These are phyloP conservation scores for Tolypocladium ovalisporum DNA, from an alignment of 2,329 filamentous ascomycete genomes.

Conservation along the genomic window DNA sequence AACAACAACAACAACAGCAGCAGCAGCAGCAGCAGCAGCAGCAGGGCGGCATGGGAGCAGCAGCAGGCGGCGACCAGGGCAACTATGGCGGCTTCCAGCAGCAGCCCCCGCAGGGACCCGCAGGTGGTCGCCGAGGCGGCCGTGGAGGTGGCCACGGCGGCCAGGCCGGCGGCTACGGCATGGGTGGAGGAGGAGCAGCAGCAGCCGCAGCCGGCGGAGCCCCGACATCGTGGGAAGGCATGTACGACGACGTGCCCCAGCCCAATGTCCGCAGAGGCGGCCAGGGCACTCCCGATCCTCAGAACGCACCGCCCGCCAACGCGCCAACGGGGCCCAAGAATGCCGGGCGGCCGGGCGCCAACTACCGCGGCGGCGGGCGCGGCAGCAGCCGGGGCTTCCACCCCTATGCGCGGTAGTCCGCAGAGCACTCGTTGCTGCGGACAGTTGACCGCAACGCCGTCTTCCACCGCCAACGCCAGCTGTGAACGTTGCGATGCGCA, in stretches of 20 bases:
- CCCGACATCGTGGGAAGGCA: constrained; percentile 90
- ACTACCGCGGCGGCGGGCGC: constrained; percentile 83
- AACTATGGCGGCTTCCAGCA: constrained; percentile 31
- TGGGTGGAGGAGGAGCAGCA: constrained; percentile 23
- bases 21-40: not conserved
- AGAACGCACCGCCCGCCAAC: constrained; percentile 40
- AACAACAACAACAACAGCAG: constrained; percentile 23
- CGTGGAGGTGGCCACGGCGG: constrained; percentile 16
- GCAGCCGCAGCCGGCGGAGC: constrained; percentile 47
- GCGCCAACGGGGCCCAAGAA: constrained; percentile 95
- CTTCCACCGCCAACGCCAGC: not conserved
- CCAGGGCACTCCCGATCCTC: constrained; percentile 28
- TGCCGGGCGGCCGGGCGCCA: constrained; percentile 78
- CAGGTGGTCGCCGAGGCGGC: constrained; percentile 8
- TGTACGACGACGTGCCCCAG: constrained; percentile 94
- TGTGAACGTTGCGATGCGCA: not conserved
- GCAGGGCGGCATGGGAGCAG: constrained; percentile 1
- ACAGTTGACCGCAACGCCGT: not conserved
- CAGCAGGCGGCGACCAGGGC: constrained; percentile 15
- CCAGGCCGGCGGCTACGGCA: constrained; percentile 18
- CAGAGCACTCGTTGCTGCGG: not conserved
- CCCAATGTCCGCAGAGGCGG: constrained; percentile 44
- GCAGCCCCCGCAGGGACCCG: constrained; percentile 29
- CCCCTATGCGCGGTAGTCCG: constrained; percentile 48
- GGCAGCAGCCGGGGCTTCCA: constrained; percentile 68